Percentiles rank a stretch among this genome's conserved stretches.
Conservation (phyloP, 23 red algal species). For the Porphyridium purpureum region DNA sequence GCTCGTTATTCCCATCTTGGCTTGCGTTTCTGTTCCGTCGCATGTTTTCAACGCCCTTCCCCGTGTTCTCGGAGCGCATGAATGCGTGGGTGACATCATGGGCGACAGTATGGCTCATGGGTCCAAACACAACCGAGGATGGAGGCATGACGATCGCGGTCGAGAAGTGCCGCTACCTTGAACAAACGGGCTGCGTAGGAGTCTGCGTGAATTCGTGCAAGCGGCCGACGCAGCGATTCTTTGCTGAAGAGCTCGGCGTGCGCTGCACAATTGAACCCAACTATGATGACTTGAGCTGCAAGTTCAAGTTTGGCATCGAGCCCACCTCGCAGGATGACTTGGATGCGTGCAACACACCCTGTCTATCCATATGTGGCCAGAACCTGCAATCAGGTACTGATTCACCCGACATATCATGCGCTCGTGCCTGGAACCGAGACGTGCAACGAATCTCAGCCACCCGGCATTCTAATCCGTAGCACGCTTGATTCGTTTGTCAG, state of each 20-base stretch:
- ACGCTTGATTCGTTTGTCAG: too few species aligned
- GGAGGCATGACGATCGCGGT: too few species aligned
- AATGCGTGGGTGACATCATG: neutral
- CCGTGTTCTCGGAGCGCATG: neutral
- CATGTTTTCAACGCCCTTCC: too few species aligned
- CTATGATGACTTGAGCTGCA: conserved; percentile 72
- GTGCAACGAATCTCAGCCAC: too few species aligned
- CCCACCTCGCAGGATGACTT: conserved; percentile 46
- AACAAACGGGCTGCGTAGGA: conserved; percentile 56
- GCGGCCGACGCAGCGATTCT: conserved; percentile 67
- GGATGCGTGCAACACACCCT: conserved; percentile 9
- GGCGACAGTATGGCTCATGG: neutral
- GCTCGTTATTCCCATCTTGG: too few species aligned
- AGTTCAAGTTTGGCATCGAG: conserved; percentile 68
- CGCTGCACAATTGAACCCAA: conserved; percentile 65
- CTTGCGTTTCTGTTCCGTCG: too few species aligned
- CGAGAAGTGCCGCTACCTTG: conserved; percentile 79
- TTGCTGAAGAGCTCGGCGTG: conserved; percentile 70
- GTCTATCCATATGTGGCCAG: conserved; percentile 5
- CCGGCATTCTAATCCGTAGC: too few species aligned
- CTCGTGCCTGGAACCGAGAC: too few species aligned
- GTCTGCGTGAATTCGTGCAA: conserved; percentile 87
- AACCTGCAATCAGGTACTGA: too few species aligned
- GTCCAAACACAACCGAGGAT: too few species aligned
- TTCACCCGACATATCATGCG: too few species aligned